Evolutionary conservation across 75 land plant genomes (phyloP), one percentile per base, ranked within the genome.

Genomic region (Picea glauca): DNA sequence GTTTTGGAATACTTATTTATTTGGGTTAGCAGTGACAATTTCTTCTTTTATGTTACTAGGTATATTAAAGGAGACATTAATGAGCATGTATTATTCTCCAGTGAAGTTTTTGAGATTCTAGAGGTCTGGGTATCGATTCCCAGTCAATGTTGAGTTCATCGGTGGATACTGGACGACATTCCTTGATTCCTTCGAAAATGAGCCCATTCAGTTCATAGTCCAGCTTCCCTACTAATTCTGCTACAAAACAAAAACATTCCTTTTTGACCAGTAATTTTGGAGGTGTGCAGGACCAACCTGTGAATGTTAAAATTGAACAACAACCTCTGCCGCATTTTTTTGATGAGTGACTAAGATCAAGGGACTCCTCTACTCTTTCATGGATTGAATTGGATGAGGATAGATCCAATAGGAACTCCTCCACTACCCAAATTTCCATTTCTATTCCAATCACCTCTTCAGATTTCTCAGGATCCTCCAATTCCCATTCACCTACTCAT

Each of bases 391-490:
- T 89, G 46, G 91, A 91, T 17, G 86, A 86, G 21, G 88, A 91
- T 21, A 84, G 84, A 76, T 81, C 85, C 74, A 83, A 85, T 74
- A 80, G 81, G 58, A 76, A 82, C 54, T 78, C 87, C 78, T 92
- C 92, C 63, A 87, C 89, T 31, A 94, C 94, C 58, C 94, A 92
- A 81, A 92, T 94, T 73, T 94, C 96, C 17, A 94, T 94, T 50
- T 94, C 94, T 67, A 90, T 94, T 33, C 94, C 96, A 23, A 88
- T 85, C 85, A 77, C 87, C 5, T 78, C 90, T 40, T 84, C 94
- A 33, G 96, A 92, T 80, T 90, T 94, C 79, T 81, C 91, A 14
- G 79, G 43, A 40, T 40, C 88, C 15, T 75, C 84, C 43, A 84
- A 84, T 63, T 85, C 86, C 60, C 82, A 74, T 31, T 87, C 94